Percentiles rank a stretch among this genome's conserved stretches.
Evolutionary conservation across 2,329 filamentous ascomycete genomes (phyloP).

Genomic region (Aspergillus sp.): DNA sequence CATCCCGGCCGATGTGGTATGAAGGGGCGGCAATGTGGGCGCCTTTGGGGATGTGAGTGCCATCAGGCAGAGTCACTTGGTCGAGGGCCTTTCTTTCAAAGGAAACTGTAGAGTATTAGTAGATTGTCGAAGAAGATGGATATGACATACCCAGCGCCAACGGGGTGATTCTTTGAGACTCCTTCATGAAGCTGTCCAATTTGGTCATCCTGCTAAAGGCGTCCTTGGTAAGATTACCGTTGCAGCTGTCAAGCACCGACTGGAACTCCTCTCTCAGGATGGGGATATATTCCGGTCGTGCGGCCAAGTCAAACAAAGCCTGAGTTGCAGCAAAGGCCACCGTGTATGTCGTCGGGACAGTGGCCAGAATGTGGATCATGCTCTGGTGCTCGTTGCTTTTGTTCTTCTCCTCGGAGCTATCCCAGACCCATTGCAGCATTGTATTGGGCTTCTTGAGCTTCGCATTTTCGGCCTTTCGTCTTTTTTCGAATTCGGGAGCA

Average conservation of each 20-base stretch:
- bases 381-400: too few relatives aligned
- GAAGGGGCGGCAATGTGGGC: too few relatives aligned
- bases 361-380: too few relatives aligned
- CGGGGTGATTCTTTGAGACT: conserved; percentile 16
- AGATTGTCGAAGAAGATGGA: background rate
- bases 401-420: too few relatives aligned
- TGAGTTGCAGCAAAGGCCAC: background rate
- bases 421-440: too few relatives aligned
- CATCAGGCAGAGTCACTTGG: conserved; percentile 28
- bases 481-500: too few relatives aligned
- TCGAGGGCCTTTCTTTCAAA: conserved; percentile 8
- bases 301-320: background rate
- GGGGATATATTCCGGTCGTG: conserved; percentile 1
- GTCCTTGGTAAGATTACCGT: background rate
- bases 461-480: too few relatives aligned
- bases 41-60: conserved; percentile 44
- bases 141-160: conserved; percentile 9
- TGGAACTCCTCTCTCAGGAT: conserved; percentile 1
- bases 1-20: conserved; percentile 36
- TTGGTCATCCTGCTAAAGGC: conserved; percentile 6
- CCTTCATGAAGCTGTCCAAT: conserved; percentile 21
- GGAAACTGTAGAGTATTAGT: conserved; percentile 3
- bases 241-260: background rate
- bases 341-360: too few relatives aligned
- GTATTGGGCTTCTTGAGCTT: too few relatives aligned